Evolutionary conservation across 176 grass and related monocot genomes (phyloP).

Genomic region (Tillandsia leiboldiana): DNA sequence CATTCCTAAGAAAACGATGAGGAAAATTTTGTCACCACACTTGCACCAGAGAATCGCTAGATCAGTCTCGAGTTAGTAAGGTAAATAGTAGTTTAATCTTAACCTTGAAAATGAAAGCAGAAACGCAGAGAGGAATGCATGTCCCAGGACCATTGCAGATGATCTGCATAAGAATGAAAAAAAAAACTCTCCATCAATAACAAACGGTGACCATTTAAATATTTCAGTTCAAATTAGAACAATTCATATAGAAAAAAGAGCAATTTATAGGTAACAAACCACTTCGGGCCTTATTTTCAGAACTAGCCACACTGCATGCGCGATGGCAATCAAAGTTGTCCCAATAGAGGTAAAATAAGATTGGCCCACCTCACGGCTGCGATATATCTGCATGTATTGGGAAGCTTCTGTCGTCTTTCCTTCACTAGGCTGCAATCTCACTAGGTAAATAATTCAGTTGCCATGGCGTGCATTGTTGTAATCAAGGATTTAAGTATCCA

Average conservation of each 20-base stretch:
- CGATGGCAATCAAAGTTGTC: constrained; percentile 63
- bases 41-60: not conserved
- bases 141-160: constrained; percentile 95
- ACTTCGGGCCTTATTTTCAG: constrained; percentile 83
- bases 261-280: constrained; percentile 32
- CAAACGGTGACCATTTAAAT: not conserved
- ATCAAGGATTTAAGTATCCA: too few species aligned
- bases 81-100: not conserved
- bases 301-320: constrained; percentile 76
- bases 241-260: constrained; percentile 1
- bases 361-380: constrained; percentile 94
- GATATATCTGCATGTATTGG: constrained; percentile 76
- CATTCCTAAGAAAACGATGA: not conserved
- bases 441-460: not conserved
- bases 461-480: not conserved
- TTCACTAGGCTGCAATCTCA: constrained; percentile 29
- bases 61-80: constrained; percentile 1
- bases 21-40: not conserved
- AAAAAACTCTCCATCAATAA: not conserved
- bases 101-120: constrained; percentile 81
- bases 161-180: constrained; percentile 44
- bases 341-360: constrained; percentile 77
- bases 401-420: constrained; percentile 23
- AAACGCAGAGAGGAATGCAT: constrained; percentile 73
- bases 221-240: constrained; percentile 8